phyloP scores from a whole-genome alignment of 83 land plant genomes.

The Larix sibirica region DNA sequence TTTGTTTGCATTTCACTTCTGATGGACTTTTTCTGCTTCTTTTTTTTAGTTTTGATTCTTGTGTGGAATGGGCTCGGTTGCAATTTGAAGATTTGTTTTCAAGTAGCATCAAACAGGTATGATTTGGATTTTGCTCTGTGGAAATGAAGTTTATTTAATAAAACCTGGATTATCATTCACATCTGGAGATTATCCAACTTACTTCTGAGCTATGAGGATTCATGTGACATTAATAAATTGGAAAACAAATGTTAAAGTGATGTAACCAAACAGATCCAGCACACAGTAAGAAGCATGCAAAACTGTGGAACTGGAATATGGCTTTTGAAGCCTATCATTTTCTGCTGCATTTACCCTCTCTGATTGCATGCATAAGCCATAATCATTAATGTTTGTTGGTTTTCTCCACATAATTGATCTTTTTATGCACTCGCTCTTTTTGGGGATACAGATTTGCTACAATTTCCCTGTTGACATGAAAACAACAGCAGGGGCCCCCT shows the following conservation, averaged over 20 bases:
- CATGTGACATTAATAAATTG: neutral
- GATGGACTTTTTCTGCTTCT: neutral
- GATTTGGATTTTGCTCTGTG: neutral
- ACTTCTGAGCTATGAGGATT: neutral
- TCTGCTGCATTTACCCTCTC: neutral
- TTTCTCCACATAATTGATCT: neutral
- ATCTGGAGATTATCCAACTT: neutral
- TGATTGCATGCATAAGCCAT: neutral
- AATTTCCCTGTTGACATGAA: conserved; percentile 57
- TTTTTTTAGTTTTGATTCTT: conserved; percentile 48
- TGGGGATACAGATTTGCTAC: conserved; percentile 37
- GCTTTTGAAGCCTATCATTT: neutral
- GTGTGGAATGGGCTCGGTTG: conserved; percentile 64
- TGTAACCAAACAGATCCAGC: neutral
- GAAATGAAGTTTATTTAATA: neutral
- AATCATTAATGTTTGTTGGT: neutral
- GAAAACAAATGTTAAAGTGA: neutral
- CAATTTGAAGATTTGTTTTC: conserved; percentile 67
- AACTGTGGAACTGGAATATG: neutral
- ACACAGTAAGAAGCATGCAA: neutral
- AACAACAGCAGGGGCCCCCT: conserved; percentile 55
- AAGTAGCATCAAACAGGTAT: conserved; percentile 57
- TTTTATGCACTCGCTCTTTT: neutral
- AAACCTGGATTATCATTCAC: neutral
- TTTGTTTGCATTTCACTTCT: conserved; percentile 6